Evolutionary conservation across 2,329 filamentous ascomycete species (phyloP), one percentile per base, ranked within the genome.

Genomic region (Fusarium equiseti): DNA sequence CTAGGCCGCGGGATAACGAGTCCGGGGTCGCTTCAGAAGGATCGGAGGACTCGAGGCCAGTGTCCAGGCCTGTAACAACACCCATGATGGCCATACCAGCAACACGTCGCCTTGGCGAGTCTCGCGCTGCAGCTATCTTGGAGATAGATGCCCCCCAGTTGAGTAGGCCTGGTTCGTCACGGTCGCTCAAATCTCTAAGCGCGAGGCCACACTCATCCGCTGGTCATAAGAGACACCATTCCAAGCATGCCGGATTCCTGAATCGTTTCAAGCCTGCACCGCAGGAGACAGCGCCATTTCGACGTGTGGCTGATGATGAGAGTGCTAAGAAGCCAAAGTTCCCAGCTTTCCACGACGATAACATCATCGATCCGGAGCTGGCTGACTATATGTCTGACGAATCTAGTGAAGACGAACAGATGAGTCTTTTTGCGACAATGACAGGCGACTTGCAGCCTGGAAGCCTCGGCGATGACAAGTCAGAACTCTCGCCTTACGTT

Each of bases 331-430:
- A 90, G 69, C 83, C 89, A 10, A 89, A 90, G 44, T 86, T 97
- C 38, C 91, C 95, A 18, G 94, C 94, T n/a, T 98, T 99, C 74
- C 96, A 99, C 78, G 94, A 96, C 77, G 96, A 99, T 83, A 98
- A 96, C 77, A 97, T 99, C 73, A 98, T 99, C 73, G 96, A 99
- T 77, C 96, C 96, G 2, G 96, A 99, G 76, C 84, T 99, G 57
- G 95, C 95, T 8, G 92, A 94, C 35, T 99, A 97, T 81, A 92
- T 99, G 86, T 99, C 96, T 9, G 96, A 99, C 78, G 94, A 93
- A 50, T 97, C 95, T 3, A 98, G 94, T 75, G 95, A 92, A 40
- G 95, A 97, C 74, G 95, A 99, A 71, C 93, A 97, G 74, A 91
- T 95, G 81, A 95, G 91, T 76, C 91, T 98, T 15, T 92, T 97